Evolutionary conservation across 345 rosid genomes (phyloP), one percentile per base, ranked within the genome.

Genomic region (Syzygium aqueum): DNA sequence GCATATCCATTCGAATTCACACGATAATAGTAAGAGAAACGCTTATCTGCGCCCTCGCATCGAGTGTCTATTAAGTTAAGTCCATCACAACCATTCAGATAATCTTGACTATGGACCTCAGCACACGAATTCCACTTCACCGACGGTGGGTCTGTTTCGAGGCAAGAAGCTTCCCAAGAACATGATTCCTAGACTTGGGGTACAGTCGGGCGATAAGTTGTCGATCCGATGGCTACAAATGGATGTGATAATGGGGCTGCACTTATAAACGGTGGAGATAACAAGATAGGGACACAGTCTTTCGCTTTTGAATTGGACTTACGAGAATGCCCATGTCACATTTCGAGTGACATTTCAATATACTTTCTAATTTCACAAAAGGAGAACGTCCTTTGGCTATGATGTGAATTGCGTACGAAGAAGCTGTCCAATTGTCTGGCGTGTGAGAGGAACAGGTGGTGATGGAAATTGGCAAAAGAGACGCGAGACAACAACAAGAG

Each of bases 361-460:
- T 57, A 2, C 25, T 25, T 57, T 57, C 6, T 6, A 40, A 40
- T 57, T 57, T 25, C 65, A 14, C 65, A 25, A 57, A 57, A 57
- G 65, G 30, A 25, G 25, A 57, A 57, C 63, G 63, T 25, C 43
- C 25, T 4, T 25, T 57, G 63, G 63, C 63, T 57, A 5, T 57
- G 63, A 57, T 11, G 28, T 57, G 13, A 57, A 57, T 25, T 25
- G 27, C 65, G 28, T 57, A 57, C 63, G 14, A 57, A 57, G 15
- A 4, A 11, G 28, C 28, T 25, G 28, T 25, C 65, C 5, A 0
- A 2, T 57, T 28, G 6, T 2, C 0, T 57, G 0, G 65, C 65
- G 65, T 57, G 65, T n/a, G 11, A 11, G 65, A 57, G 65, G 65
- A 25, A 25, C 65, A 25, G 30, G 5, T 14, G 40, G 40, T 3